Base-by-base conservation (phyloP, 202 grass and related monocot species). In the Brachypodium distachyon region DNA sequence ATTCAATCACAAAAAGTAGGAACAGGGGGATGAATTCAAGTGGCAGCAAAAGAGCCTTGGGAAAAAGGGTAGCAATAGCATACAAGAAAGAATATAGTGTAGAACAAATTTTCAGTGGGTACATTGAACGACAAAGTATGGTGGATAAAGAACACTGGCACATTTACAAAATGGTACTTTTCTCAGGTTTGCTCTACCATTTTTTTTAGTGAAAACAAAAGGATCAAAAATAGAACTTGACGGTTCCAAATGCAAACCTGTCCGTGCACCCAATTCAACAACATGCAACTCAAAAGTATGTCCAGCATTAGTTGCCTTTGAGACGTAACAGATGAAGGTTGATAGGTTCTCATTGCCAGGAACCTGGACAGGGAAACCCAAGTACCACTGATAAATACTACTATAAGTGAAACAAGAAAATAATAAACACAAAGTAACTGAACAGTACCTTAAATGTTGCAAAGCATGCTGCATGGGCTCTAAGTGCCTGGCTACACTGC, bases 201-300 rank as follows among this genome's bases (percentile, higher is more conserved):
- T n/a, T n/a, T n/a, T n/a, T n/a, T n/a, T n/a, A n/a, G n/a, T n/a
- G n/a, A n/a, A n/a, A n/a, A n/a, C 22, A 64, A 7, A 7, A 63
- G 67, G 12, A 75, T 18, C 2, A 26, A 72, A 69, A 40, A 25
- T 2, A 37, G 67, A 88, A 32, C 0, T 42, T 47, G 53, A 57
- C 9, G n/a, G 19, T 53, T 72, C 54, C 27, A 52, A 48, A 78
- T 58, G 64, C 83, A 59, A 55, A 91, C 92, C 92, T 91, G 86
- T 81, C 51, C 89, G 89, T 17, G 89, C 89, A 18, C 89, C 92
- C 42, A 96, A 73, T 89, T 96, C 92, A 71, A 96, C 92, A 51
- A 96, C 81, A 89, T 96, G 92, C 73, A 96, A 81, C 81, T 92
- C 92, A 27, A 89, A 92, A 40, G 89, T 85, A 72, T 96, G 89